A percentile compares a stretch with the other conserved stretches of the same genome.
phyloP scores from a whole-genome alignment of 805 yeast genomes.

The Blastobotrys peoriensis region DNA sequence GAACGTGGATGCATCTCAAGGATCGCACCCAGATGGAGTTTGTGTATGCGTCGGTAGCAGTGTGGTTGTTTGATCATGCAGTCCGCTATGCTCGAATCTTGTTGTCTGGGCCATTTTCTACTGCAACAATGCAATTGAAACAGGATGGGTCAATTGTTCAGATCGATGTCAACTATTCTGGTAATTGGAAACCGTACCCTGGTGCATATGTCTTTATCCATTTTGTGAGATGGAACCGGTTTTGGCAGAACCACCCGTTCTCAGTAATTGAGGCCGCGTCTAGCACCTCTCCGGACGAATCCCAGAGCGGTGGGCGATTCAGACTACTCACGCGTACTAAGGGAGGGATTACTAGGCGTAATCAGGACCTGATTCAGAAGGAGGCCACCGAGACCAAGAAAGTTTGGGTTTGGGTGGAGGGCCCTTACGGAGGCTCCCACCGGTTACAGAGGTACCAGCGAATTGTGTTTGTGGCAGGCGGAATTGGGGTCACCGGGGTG shows the following conservation, averaged over 20 bases:
- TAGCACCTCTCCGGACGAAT: conserved; percentile 9
- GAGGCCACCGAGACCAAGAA: conserved; percentile 9
- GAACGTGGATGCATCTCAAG: conserved; percentile 54
- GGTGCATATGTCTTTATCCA: conserved; percentile 54
- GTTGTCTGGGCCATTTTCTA: conserved; percentile 45
- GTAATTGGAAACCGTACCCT: conserved; percentile 43
- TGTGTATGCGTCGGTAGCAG: conserved; percentile 47
- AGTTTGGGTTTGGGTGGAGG: conserved; percentile 41
- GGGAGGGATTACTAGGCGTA: conserved; percentile 17
- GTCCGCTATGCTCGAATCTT: conserved; percentile 50
- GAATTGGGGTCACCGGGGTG: conserved; percentile 67
- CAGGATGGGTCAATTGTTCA: conserved; percentile 19
- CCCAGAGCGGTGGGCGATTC: conserved; percentile 11
- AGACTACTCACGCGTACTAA: conserved; percentile 12
- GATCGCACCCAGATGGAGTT: conserved; percentile 42
- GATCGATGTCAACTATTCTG: conserved; percentile 34
- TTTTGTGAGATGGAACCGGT: conserved; percentile 44
- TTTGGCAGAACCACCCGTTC: conserved; percentile 76
- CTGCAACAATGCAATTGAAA: conserved; percentile 18
- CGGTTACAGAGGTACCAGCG: conserved; percentile 49
- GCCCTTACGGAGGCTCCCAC: conserved; percentile 61
- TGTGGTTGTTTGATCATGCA: conserved; percentile 68
- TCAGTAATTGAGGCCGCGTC: conserved; percentile 31
- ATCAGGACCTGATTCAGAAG: conserved; percentile 7
- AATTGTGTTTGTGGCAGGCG: conserved; percentile 63